These are phyloP conservation scores for Echinosophora koreensis DNA, from an alignment of 306 rosid genomes.

Conservation along the genomic window DNA sequence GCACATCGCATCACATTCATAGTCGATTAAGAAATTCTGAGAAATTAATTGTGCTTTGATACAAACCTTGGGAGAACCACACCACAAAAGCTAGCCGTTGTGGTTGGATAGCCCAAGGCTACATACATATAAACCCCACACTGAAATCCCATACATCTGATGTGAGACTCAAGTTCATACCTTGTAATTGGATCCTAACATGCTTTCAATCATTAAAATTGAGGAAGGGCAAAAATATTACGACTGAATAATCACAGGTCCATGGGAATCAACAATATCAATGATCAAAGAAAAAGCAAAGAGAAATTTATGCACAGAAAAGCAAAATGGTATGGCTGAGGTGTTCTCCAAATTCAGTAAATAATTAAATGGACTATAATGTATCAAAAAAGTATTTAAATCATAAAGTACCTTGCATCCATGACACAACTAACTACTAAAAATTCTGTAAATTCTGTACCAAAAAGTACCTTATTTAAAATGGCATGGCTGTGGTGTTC, in stretches of 20 bases:
- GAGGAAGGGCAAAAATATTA: not conserved
- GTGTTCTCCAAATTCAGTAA: not conserved
- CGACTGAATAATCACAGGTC: not conserved
- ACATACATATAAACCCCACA: too few relatives aligned
- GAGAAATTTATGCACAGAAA: not conserved
- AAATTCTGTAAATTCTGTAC: too few relatives aligned
- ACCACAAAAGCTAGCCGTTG: too few relatives aligned
- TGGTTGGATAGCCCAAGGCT: too few relatives aligned
- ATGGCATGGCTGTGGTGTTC: not conserved
- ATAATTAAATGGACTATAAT: not conserved
- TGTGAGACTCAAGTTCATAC: too few relatives aligned
- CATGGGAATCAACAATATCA: not conserved
- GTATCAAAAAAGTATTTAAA: not conserved
- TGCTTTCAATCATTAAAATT: not conserved
- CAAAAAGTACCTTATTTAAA: too few relatives aligned
- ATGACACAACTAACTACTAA: too few relatives aligned
- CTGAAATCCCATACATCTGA: too few relatives aligned
- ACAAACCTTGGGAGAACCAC: too few relatives aligned
- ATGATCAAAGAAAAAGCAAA: not conserved
- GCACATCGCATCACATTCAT: constrained; percentile 12
- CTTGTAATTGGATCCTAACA: too few relatives aligned
- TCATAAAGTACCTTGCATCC: not conserved
- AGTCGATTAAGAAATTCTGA: too few relatives aligned
- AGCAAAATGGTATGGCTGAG: not conserved
- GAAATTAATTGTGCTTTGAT: too few relatives aligned